Evolutionary conservation across 2,329 filamentous ascomycete species (phyloP).

Genomic region (Phaeosphaeria sp.): DNA sequence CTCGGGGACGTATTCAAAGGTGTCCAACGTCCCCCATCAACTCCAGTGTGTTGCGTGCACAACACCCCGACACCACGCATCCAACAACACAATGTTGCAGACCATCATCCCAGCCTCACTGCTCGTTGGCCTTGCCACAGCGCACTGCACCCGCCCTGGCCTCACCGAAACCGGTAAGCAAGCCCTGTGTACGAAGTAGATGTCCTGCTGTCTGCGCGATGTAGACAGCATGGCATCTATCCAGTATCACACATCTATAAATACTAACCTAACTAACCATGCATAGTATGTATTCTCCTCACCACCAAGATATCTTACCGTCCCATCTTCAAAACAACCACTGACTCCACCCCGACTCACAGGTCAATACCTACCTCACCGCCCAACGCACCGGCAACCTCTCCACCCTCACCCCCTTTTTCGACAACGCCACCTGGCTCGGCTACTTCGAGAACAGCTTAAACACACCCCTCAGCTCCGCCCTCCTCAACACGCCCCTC

Average conservation of each 20-base stretch:
- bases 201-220: too few relatives aligned
- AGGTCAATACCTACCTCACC: background rate
- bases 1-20: background rate
- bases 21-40: background rate
- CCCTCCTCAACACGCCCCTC: constrained; percentile 26
- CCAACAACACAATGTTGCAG: background rate
- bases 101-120: background rate
- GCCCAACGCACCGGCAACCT: background rate
- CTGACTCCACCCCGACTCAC: background rate
- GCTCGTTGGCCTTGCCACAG: background rate
- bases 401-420: constrained; percentile 7
- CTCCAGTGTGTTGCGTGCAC: too few relatives aligned
- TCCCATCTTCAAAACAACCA: background rate
- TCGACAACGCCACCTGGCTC: constrained; percentile 35
- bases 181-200: background rate
- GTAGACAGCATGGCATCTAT: too few relatives aligned
- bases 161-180: background rate
- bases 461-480: constrained; percentile 21
- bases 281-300: too few relatives aligned
- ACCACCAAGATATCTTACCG: too few relatives aligned
- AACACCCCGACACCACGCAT: background rate
- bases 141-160: background rate
- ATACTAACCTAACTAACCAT: too few relatives aligned
- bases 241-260: too few relatives aligned
- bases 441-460: constrained; percentile 35